Conservation (phyloP, 306 rosid species). For the Boehmeria nivea region DNA sequence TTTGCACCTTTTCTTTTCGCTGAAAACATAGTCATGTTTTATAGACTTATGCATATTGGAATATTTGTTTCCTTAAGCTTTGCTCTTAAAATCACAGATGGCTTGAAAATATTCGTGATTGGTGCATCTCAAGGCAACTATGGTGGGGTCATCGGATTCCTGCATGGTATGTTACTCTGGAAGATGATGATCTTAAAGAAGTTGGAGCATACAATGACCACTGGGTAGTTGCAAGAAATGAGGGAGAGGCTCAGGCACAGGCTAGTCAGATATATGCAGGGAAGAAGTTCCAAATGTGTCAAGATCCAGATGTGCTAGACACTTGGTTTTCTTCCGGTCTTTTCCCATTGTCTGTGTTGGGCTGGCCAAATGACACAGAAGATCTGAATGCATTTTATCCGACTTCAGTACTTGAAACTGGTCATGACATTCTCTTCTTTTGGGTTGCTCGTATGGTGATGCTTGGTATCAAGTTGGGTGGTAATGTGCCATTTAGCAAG, state of each 20-base stretch:
- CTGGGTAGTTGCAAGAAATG: conserved; percentile 84
- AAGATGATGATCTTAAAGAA: conserved; percentile 64
- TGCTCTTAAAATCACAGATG: conserved; percentile 51
- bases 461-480: conserved; percentile 83
- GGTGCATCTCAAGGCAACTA: conserved; percentile 94
- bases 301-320: conserved; percentile 95
- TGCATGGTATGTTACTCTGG: conserved; percentile 77
- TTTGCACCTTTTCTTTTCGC: neutral
- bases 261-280: conserved; percentile 50
- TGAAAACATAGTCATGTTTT: neutral
- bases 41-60: neutral
- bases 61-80: neutral
- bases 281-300: conserved; percentile 54
- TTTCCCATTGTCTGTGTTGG: conserved; percentile 82
- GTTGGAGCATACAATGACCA: conserved; percentile 65
- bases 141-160: conserved; percentile 99
- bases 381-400: conserved; percentile 89
- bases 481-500: conserved; percentile 69
- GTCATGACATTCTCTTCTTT: conserved; percentile 89
- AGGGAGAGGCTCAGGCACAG: conserved; percentile 61
- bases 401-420: conserved; percentile 94
- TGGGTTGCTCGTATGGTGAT: conserved; percentile 99
- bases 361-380: conserved; percentile 88
- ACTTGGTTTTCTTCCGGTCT: conserved; percentile 99
- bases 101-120: conserved; percentile 88